Evolutionary conservation across 352 stramenopile genomes (phyloP).

Genomic region (Pelagophyceae sp.): DNA sequence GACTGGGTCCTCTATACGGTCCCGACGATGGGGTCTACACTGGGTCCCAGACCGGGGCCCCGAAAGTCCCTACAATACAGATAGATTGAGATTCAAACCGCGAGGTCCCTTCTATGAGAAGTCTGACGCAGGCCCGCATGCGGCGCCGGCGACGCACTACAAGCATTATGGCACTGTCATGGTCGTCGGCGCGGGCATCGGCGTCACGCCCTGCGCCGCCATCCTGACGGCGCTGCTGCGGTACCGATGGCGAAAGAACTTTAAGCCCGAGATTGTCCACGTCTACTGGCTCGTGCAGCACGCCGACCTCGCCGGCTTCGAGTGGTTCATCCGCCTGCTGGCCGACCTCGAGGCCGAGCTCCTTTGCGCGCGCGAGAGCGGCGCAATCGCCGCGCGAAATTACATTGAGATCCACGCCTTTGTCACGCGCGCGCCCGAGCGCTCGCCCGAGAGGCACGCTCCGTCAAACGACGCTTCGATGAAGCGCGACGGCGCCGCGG

Average conservation of each 20-base stretch:
- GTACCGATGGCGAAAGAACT: constrained; percentile 46
- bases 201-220: constrained; percentile 35
- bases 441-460: not conserved
- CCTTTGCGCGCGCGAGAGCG: constrained; percentile 21
- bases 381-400: constrained; percentile 33
- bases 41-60: too few relatives aligned
- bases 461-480: too few relatives aligned
- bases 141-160: constrained; percentile 39
- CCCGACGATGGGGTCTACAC: too few relatives aligned
- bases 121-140: too few relatives aligned
- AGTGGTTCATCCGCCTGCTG: constrained; percentile 33
- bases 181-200: constrained; percentile 42
- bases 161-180: constrained; percentile 36
- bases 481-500: not conserved
- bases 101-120: too few relatives aligned
- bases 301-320: constrained; percentile 36
- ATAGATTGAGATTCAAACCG: too few relatives aligned
- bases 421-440: constrained; percentile 31
- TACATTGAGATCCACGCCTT: constrained; percentile 42
- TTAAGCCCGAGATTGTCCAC: constrained; percentile 38
- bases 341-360: constrained; percentile 32
- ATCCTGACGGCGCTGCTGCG: constrained; percentile 36
- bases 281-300: constrained; percentile 42
- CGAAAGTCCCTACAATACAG: too few relatives aligned
- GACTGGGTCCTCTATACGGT: too few relatives aligned